These are phyloP conservation scores for Calonectria pauciramosa DNA, from an alignment of 2,329 filamentous ascomycete genomes.

Conservation along the genomic window DNA sequence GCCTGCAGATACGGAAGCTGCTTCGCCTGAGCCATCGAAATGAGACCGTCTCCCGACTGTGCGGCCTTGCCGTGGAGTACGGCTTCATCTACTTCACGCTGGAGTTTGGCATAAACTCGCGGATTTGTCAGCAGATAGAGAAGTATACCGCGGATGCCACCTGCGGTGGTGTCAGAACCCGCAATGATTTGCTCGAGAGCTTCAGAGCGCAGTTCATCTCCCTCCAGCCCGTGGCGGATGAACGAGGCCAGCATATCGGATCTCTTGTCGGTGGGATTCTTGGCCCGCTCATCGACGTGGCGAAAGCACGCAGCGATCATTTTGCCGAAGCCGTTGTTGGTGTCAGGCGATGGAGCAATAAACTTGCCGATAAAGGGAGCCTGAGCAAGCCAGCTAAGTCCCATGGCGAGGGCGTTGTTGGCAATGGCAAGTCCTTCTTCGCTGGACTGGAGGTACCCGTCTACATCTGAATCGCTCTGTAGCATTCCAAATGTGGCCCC, in stretches of 20 bases:
- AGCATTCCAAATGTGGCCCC: constrained; percentile 66
- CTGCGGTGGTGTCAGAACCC: constrained; percentile 55
- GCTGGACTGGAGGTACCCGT: constrained; percentile 53
- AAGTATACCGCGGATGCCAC: constrained; percentile 59
- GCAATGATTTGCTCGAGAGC: constrained; percentile 52
- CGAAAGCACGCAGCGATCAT: constrained; percentile 51
- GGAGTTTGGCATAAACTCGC: constrained; percentile 59
- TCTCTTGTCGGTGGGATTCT: constrained; percentile 41
- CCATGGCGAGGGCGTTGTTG: constrained; percentile 45
- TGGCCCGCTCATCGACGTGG: constrained; percentile 44
- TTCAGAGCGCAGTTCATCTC: constrained; percentile 51
- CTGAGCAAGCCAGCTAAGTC: constrained; percentile 47
- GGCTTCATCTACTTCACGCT: constrained; percentile 62
- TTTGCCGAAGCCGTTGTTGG: constrained; percentile 50
- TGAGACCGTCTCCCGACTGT: constrained; percentile 10
- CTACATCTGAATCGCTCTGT: constrained; percentile 58
- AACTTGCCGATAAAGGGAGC: constrained; percentile 45
- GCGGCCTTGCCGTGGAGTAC: constrained; percentile 53
- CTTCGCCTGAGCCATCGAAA: constrained; percentile 52
- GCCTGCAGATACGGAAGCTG: constrained; percentile 63
- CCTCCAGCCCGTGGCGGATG: constrained; percentile 53
- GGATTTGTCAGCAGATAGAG: constrained; percentile 66
- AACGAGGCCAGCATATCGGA: constrained; percentile 59
- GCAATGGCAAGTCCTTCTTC: constrained; percentile 50
- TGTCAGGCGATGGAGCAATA: constrained; percentile 45